These are phyloP conservation scores for Alisma plantagoaquatica DNA, from an alignment of 106 monocot genomes.

Conservation along the genomic window DNA sequence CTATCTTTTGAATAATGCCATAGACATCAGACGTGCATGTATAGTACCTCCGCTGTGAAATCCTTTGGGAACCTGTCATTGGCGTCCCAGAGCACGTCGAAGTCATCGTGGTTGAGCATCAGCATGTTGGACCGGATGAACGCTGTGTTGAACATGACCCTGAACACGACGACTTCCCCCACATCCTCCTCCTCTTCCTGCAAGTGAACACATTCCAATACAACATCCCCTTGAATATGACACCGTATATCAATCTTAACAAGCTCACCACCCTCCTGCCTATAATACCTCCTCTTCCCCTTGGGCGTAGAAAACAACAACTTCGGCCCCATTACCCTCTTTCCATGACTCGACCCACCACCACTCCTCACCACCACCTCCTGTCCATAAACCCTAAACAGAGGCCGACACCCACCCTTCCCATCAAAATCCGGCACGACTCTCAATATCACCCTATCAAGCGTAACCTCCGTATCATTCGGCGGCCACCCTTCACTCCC, in stretches of 20 bases:
- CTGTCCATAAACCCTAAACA: conserved; percentile 83
- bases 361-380: no score
- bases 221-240: conserved; percentile 90
- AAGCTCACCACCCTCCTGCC: conserved; percentile 83
- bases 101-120: conserved; percentile 87
- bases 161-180: conserved; percentile 92
- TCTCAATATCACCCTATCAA: conserved; percentile 82
- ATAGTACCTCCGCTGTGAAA: conserved; percentile 92
- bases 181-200: conserved; percentile 64
- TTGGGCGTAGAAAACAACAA: conserved; percentile 80
- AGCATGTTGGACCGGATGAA: conserved; percentile 95
- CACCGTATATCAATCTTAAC: conserved; percentile 88
- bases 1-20: no score
- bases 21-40: not conserved
- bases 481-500: conserved; percentile 87
- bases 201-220: conserved; percentile 84
- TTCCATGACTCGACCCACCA: conserved; percentile 52
- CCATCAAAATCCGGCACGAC: conserved; percentile 66
- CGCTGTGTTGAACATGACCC: conserved; percentile 96
- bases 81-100: conserved; percentile 87
- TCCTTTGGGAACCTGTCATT: conserved; percentile 77
- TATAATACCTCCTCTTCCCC: conserved; percentile 12
- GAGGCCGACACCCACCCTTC: conserved; percentile 70
- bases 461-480: conserved; percentile 72
- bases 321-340: conserved; percentile 53